Evolutionary conservation across 1,284 basidiomycete species (phyloP), one percentile per base, ranked within the genome.

Genomic region (Puccinia coronata): DNA sequence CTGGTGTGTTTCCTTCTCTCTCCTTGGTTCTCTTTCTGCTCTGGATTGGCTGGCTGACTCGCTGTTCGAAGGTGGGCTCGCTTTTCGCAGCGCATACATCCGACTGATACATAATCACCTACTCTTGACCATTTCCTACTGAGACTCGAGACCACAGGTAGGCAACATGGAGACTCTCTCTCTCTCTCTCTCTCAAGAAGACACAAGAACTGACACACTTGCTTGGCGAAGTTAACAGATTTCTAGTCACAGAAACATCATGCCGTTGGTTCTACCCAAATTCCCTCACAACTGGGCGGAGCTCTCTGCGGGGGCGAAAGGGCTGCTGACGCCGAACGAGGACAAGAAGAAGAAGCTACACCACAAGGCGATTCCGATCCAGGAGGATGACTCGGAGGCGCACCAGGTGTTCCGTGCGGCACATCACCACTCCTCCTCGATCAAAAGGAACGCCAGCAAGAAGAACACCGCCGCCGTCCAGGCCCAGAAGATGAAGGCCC

Each of bases 391-490:
- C 41, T 79, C 65, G 14, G 76, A 79, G 43, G 76, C 76, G 18
- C 76, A 79, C 47, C 76, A 79, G 31, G 34, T 79, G 36, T 79
- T 79, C 65, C 76, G 76, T n/a, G 67, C 65, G 9, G 76, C 69
- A 3, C 51, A 36, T 39, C 63, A 23, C 28, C 65, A 79, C 71
- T 77, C 75, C 2, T 67, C 75, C 23, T 77, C 61, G 2, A 63
- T 65, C 57, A 77, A 67, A 20, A 25, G 47, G 20, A 69, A 55
- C 25, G 47, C 28, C 20, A 36, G 36, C 36, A 67, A 67, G 51
- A 69, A 65, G 53, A 79, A 18, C 0, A 25, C 18, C 36, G 25
- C 39, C 36, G 25, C 39, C 43, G 25, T 39, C 43, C 41, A 12
- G 47, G 11, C 67, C 23, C 36, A 70, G 67, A 70, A 70, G 14